phyloP scores from a whole-genome alignment of 129 eudicot genomes.

The Arctium lappa region DNA sequence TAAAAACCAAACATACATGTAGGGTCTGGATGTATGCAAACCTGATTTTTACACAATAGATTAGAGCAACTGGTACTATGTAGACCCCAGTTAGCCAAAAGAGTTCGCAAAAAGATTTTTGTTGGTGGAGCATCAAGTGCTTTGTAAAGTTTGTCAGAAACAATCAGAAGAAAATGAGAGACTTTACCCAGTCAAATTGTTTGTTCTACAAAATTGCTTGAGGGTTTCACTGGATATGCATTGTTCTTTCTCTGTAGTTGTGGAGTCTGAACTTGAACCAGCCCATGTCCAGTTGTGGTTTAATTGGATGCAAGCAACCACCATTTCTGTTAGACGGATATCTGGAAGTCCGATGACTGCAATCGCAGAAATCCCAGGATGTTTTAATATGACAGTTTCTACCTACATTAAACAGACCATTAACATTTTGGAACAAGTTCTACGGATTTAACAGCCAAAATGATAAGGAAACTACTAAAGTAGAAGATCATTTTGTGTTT shows the following conservation, averaged over 20 bases:
- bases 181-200: constrained; percentile 59
- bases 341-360: constrained; percentile 80
- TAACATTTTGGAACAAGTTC: background rate
- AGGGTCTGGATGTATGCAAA: background rate
- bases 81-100: background rate
- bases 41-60: background rate
- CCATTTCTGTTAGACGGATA: constrained; percentile 66
- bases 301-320: constrained; percentile 62
- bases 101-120: background rate
- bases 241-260: constrained; percentile 12
- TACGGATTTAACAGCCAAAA: background rate
- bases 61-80: background rate
- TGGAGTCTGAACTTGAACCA: constrained; percentile 11
- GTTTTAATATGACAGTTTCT: constrained; percentile 55
- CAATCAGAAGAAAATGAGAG: background rate
- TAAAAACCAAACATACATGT: too few relatives aligned
- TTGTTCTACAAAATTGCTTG: constrained; percentile 57
- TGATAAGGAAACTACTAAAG: background rate
- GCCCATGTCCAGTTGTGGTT: constrained; percentile 69
- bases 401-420: constrained; percentile 38
- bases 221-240: constrained; percentile 48
- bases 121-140: background rate
- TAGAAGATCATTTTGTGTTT: background rate
- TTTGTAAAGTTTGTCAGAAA: background rate
- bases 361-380: constrained; percentile 60